Evolutionary conservation across 305 asterid genomes (phyloP).

Genomic region (Fraxinus sp.): DNA sequence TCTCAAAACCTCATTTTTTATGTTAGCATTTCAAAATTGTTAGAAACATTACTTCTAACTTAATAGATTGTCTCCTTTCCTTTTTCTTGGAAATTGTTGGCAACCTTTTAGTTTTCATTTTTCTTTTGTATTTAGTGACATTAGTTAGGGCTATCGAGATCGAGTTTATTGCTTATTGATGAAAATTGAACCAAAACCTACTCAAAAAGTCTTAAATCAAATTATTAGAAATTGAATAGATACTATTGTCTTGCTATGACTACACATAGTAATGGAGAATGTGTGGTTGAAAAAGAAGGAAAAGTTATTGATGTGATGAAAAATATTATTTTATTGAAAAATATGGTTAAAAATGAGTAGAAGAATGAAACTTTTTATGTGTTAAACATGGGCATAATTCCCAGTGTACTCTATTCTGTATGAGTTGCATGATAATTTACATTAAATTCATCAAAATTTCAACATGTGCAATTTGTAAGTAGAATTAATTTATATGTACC

Average conservation of each 20-base stretch:
- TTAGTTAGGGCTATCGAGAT: background rate
- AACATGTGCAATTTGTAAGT: background rate
- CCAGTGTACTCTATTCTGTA: background rate
- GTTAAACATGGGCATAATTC: no score
- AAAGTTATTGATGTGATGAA: no score
- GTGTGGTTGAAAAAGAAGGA: no score
- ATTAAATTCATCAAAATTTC: background rate
- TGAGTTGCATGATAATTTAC: background rate
- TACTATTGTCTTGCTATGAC: background rate
- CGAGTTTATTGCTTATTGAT: background rate
- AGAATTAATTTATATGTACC: no score
- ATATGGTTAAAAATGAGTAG: no score
- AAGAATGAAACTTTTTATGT: no score
- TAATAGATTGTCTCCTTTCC: background rate
- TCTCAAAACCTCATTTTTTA: slow-evolving; percentile 19
- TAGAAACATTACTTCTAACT: background rate
- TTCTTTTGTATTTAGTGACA: background rate
- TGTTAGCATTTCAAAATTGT: background rate
- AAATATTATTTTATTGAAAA: no score
- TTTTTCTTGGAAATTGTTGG: background rate
- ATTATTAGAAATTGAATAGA: background rate
- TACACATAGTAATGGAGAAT: no score
- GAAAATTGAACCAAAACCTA: background rate
- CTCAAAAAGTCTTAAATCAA: background rate
- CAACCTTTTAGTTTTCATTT: background rate